Conservation (phyloP, 306 rosid species). For the Quercus engelmannii region DNA sequence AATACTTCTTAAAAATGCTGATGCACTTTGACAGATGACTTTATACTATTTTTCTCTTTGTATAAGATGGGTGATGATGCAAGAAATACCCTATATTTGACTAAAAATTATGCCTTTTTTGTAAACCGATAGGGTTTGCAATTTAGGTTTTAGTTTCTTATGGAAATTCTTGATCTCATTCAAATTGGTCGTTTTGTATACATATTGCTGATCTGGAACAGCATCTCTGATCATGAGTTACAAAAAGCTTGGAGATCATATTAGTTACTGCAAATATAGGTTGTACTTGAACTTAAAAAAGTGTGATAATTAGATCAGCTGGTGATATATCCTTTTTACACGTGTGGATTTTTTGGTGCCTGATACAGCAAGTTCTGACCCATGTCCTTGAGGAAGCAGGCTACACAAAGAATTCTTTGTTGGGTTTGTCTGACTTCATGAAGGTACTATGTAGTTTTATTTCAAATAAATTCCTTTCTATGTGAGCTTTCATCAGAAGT, state of each 20-base stretch:
- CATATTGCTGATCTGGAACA: neutral
- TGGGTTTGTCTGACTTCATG: constrained; percentile 62
- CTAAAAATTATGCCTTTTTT: neutral
- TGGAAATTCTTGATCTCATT: neutral
- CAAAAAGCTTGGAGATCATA: neutral
- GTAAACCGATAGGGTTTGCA: neutral
- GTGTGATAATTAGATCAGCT: constrained; percentile 7
- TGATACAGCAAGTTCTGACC: constrained; percentile 60
- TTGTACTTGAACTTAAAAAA: constrained; percentile 10
- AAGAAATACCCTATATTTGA: neutral
- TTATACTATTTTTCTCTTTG: neutral
- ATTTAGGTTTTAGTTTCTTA: neutral
- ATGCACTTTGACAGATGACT: neutral
- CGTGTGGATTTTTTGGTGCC: constrained; percentile 8
- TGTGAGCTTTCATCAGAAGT: neutral
- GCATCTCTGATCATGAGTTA: neutral
- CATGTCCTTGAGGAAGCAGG: constrained; percentile 83
- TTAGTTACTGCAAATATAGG: neutral
- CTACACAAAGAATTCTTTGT: constrained; percentile 51
- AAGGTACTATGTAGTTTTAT: constrained; percentile 45
- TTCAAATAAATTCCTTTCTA: neutral
- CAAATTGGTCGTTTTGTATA: neutral
- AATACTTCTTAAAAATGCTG: too few species aligned
- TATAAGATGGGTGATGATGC: neutral
- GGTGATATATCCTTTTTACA: constrained; percentile 17